Evolutionary conservation across 163 green algal species (phyloP).

Genomic region (Prototheca cutis): DNA sequence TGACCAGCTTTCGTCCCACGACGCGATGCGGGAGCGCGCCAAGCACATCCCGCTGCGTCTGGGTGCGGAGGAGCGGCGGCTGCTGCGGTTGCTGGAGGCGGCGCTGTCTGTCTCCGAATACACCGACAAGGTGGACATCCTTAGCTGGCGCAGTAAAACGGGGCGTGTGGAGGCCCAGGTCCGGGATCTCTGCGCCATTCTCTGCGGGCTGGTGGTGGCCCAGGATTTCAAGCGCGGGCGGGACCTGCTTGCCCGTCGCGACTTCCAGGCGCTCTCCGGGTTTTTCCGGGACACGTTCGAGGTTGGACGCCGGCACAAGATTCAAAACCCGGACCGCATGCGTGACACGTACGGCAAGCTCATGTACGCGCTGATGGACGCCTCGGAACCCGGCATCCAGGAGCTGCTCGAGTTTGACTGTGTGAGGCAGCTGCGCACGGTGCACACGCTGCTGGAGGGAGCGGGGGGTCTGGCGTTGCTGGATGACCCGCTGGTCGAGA

Average conservation of each 20-base stretch:
- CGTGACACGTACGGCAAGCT: constrained; percentile 78
- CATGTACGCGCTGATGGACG: constrained; percentile 79
- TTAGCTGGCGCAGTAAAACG: constrained; percentile 70
- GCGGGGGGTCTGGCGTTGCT: constrained; percentile 52
- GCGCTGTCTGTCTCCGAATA: constrained; percentile 86
- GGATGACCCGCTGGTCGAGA: constrained; percentile 62
- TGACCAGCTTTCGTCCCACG: too few species aligned
- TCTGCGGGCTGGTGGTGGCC: constrained; percentile 82
- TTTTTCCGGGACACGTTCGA: constrained; percentile 65
- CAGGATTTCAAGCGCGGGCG: constrained; percentile 56
- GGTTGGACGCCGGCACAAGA: constrained; percentile 82
- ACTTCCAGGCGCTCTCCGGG: constrained; percentile 40
- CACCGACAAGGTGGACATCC: constrained; percentile 86
- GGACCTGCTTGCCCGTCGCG: constrained; percentile 62
- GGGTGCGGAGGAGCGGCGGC: constrained; percentile 60
- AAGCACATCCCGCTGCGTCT: constrained; percentile 73
- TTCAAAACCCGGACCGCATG: constrained; percentile 88
- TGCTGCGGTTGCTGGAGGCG: constrained; percentile 76
- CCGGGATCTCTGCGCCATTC: constrained; percentile 77
- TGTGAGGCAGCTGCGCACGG: constrained; percentile 67
- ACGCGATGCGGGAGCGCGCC: constrained; percentile 48
- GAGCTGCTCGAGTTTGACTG: constrained; percentile 84
- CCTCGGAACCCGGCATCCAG: constrained; percentile 37
- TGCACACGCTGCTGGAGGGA: constrained; percentile 58
- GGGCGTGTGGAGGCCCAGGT: constrained; percentile 73